phyloP scores from a whole-genome alignment of 1,139 yeast species.

The Suhomyces wounanorum region DNA sequence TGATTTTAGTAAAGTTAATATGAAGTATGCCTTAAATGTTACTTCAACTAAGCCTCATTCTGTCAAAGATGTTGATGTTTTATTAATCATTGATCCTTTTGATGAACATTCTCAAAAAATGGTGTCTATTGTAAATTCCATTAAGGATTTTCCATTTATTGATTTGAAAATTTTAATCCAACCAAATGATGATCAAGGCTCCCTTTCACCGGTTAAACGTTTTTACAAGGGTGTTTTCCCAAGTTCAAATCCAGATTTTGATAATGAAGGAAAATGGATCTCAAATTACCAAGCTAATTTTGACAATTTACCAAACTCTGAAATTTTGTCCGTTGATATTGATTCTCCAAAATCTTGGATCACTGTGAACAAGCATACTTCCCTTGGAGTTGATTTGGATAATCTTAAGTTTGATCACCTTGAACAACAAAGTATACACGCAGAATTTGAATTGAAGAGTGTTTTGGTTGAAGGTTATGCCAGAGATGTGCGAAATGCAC shows the following conservation, averaged over 20 bases:
- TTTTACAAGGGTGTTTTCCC: conserved; percentile 56
- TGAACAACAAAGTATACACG: conserved; percentile 13
- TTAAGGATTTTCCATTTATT: conserved; percentile 46
- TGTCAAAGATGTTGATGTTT: conserved; percentile 46
- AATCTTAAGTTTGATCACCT: conserved; percentile 50
- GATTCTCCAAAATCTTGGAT: conserved; percentile 72
- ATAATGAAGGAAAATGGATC: conserved; percentile 33
- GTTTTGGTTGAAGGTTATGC: conserved; percentile 75
- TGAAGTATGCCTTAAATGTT: conserved; percentile 27
- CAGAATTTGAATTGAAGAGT: conserved; percentile 39
- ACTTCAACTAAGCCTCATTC: conserved; percentile 13
- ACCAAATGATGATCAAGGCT: conserved; percentile 42
- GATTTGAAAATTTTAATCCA: conserved; percentile 58
- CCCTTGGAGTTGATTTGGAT: conserved; percentile 54
- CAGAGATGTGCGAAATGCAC: conserved; percentile 37
- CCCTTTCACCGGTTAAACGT: conserved; percentile 51
- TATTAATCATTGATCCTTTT: conserved; percentile 70
- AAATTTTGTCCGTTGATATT: conserved; percentile 56
- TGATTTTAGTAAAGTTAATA: conserved; percentile 38
- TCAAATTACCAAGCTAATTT: conserved; percentile 15
- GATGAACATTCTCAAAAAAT: conserved; percentile 67
- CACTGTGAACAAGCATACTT: conserved; percentile 48
- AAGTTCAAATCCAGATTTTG: conserved; percentile 40
- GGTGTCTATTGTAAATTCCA: conserved; percentile 49
- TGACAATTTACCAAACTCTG: conserved; percentile 46